These are phyloP conservation scores for Teratosphaeria pseudoeucalypti DNA, from an alignment of 2,329 filamentous ascomycete genomes.

Conservation along the genomic window DNA sequence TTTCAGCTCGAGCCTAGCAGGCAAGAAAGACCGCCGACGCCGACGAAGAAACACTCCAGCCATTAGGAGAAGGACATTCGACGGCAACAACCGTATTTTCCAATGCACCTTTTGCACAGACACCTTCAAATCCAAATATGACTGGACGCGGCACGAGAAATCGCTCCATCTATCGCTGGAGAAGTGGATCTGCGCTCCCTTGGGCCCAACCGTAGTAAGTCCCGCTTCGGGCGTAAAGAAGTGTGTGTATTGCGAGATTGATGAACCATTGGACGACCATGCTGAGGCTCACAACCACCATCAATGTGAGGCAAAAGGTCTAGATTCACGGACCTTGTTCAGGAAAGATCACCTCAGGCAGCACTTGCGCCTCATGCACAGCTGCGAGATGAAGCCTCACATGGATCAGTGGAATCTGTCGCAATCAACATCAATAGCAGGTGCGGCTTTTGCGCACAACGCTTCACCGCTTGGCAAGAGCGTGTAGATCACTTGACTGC, in stretches of 20 bases:
- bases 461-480: constrained; percentile 41
- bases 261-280: constrained; percentile 46
- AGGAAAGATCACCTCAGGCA: constrained; percentile 54
- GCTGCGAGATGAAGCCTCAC: constrained; percentile 48
- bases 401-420: constrained; percentile 56
- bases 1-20: constrained; percentile 36
- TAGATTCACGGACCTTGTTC: constrained; percentile 53
- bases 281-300: constrained; percentile 50
- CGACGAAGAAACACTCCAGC: constrained; percentile 28
- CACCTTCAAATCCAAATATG: constrained; percentile 43
- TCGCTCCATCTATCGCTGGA: constrained; percentile 55
- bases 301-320: constrained; percentile 56
- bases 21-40: constrained; percentile 47
- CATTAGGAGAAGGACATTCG: constrained; percentile 16
- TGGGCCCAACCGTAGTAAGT: constrained; percentile 44
- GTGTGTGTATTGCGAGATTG: constrained; percentile 49
- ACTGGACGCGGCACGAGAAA: constrained; percentile 56
- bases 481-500: constrained; percentile 44
- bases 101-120: constrained; percentile 51
- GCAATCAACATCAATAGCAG: constrained; percentile 44
- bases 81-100: constrained; percentile 38
- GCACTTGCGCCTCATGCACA: constrained; percentile 50
- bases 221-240: constrained; percentile 42
- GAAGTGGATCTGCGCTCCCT: constrained; percentile 52
- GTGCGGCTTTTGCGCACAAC: constrained; percentile 43